Evolutionary conservation across 1,284 basidiomycete species (phyloP).

Genomic region (Blastosporella zonata): DNA sequence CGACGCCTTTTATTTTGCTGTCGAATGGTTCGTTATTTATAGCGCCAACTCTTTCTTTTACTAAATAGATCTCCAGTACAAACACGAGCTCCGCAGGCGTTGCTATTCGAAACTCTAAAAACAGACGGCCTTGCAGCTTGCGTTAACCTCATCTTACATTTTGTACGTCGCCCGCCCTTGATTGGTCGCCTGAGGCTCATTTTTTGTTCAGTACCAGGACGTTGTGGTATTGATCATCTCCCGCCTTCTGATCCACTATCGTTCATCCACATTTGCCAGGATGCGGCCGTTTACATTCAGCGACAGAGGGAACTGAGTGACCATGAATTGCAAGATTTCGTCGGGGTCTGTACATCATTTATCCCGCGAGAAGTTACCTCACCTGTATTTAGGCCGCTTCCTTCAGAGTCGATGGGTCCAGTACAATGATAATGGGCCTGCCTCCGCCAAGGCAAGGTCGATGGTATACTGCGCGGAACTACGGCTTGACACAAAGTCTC

Average conservation of each 20-base stretch:
- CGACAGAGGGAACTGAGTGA: conserved; percentile 43
- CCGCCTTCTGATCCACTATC: background rate
- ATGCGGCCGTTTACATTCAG: conserved; percentile 45
- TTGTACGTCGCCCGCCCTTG: conserved; percentile 23
- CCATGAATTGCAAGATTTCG: conserved; percentile 45
- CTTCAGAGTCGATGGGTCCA: conserved; percentile 41
- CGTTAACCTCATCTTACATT: conserved; percentile 35
- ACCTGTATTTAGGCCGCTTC: conserved; percentile 34
- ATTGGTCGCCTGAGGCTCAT: background rate
- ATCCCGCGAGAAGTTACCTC: background rate
- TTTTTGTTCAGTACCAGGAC: conserved; percentile 39
- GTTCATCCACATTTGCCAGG: conserved; percentile 27
- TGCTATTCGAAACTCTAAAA: conserved; percentile 28
- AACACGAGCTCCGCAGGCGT: conserved; percentile 33
- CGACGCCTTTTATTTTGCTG: conserved; percentile 49
- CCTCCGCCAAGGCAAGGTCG: conserved; percentile 38
- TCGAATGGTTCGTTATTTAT: conserved; percentile 36
- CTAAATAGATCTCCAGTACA: conserved; percentile 30
- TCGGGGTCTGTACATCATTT: conserved; percentile 35
- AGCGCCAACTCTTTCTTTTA: background rate
- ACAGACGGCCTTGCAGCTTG: conserved; percentile 34
- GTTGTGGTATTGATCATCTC: conserved; percentile 31
- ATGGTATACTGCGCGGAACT: conserved; percentile 40
- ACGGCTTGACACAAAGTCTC: conserved; percentile 42
- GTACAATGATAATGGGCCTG: conserved; percentile 45